Conservation (phyloP, 2,329 filamentous ascomycete species). For the Stenocarpella maydis region DNA sequence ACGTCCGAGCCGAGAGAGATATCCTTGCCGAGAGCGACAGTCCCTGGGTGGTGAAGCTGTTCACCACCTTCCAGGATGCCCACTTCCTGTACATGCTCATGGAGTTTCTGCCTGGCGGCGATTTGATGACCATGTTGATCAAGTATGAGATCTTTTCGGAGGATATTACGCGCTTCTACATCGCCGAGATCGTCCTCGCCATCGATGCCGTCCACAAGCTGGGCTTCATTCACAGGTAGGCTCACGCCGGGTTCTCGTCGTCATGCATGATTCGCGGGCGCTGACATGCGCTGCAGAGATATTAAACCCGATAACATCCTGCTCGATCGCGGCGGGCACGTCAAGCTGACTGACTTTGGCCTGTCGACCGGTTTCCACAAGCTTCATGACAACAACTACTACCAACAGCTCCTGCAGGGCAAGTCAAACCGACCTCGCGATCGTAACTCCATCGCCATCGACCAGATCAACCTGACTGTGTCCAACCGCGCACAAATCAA, state of each 20-base stretch:
- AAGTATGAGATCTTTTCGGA: constrained; percentile 99
- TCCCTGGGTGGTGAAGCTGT: constrained; percentile 98
- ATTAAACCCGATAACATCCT: constrained; percentile 99
- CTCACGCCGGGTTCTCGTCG: constrained; percentile 18
- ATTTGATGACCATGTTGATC: constrained; percentile 99
- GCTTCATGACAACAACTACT: constrained; percentile 97
- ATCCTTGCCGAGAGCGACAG: constrained; percentile 99
- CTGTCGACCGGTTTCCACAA: constrained; percentile 98
- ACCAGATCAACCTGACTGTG: constrained; percentile 97
- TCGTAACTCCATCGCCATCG: constrained; percentile 92
- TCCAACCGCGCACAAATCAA: constrained; percentile 98
- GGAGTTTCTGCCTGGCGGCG: constrained; percentile 98
- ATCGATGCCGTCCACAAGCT: constrained; percentile 98
- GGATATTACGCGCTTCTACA: constrained; percentile 98
- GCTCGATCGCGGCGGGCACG: constrained; percentile 92
- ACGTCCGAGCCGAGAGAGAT: constrained; percentile 96
- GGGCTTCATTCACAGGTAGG: constrained; percentile 96
- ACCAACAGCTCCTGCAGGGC: constrained; percentile 92
- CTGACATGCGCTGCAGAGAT: constrained; percentile 66
- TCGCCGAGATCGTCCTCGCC: constrained; percentile 97
- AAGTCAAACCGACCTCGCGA: constrained; percentile 77
- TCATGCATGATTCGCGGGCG: neutral
- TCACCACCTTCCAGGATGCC: constrained; percentile 95
- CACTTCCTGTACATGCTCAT: constrained; percentile 99
- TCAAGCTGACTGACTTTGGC: constrained; percentile 98